Evolutionary conservation across 495 filamentous ascomycete species (phyloP).

Genomic region (Penicillium simplicissimum): DNA sequence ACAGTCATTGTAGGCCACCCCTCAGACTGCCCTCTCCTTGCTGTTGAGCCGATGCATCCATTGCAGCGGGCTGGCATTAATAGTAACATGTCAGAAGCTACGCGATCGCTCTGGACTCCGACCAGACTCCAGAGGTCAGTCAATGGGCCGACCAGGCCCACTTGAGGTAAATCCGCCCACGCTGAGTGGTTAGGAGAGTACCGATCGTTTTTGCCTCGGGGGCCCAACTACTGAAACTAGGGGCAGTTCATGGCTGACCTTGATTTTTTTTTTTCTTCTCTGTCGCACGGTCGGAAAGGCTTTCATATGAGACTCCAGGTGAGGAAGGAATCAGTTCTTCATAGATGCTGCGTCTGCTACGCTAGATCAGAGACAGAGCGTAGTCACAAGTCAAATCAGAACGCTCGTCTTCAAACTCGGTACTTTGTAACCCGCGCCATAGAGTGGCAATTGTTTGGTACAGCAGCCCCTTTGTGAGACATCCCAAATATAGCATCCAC

Average conservation of each 20-base stretch:
- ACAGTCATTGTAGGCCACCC: neutral
- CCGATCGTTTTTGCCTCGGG: constrained; percentile 10
- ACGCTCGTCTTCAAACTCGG: neutral
- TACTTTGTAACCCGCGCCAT: neutral
- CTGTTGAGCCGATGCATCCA: constrained; percentile 4
- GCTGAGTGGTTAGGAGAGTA: constrained; percentile 5
- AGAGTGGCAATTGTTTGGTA: constrained; percentile 3
- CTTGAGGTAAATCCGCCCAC: constrained; percentile 1
- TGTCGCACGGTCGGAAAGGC: neutral
- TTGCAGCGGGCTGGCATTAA: constrained; percentile 9
- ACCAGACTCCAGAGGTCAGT: too few species aligned
- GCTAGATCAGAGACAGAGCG: neutral
- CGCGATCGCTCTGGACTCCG: neutral
- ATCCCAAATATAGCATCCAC: constrained; percentile 27
- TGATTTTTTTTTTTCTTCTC: neutral
- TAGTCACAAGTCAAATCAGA: neutral
- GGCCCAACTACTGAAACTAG: constrained; percentile 25
- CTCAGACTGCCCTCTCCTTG: neutral
- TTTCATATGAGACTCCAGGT: too few species aligned
- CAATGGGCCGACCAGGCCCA: neutral
- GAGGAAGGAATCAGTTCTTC: too few species aligned
- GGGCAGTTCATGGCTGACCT: constrained; percentile 24
- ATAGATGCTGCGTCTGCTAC: too few species aligned
- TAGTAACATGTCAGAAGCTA: constrained; percentile 15
- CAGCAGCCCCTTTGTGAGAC: constrained; percentile 24